These are phyloP conservation scores for Schizochytrium sp. DNA, from an alignment of 108 stramenopile genomes.

Conservation along the genomic window DNA sequence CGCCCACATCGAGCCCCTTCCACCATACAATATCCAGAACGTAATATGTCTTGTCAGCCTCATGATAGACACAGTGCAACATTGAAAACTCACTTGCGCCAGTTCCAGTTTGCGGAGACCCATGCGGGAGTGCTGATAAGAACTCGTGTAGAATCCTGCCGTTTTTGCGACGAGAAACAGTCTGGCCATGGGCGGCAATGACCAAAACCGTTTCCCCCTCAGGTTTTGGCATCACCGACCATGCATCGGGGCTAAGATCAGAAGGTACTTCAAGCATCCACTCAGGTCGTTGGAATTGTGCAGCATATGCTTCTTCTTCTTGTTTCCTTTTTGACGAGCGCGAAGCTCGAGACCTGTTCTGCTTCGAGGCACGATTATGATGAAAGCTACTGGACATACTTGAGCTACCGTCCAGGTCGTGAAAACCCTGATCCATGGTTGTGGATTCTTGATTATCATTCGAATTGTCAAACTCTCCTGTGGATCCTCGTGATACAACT, in stretches of 20 bases:
- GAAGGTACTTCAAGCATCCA: conserved; percentile 37
- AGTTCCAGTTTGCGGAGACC: neutral
- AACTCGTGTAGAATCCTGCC: conserved; percentile 21
- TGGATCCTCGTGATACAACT: neutral
- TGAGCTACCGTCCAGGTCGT: no score
- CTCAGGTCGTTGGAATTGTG: conserved; percentile 10
- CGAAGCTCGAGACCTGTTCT: neutral
- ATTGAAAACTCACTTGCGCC: neutral
- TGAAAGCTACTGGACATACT: no score
- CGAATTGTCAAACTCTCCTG: neutral
- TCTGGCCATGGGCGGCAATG: conserved; percentile 15
- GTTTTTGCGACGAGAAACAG: neutral
- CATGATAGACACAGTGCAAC: conserved; percentile 29
- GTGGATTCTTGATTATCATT: neutral
- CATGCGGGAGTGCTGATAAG: conserved; percentile 23
- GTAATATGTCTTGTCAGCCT: neutral
- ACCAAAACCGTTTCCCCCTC: conserved; percentile 7
- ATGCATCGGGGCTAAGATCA: conserved; percentile 10
- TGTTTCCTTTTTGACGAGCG: neutral
- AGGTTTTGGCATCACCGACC: conserved; percentile 35
- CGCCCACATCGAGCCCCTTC: conserved; percentile 32
- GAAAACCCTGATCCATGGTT: neutral
- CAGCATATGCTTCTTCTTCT: conserved; percentile 27
- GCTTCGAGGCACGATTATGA: neutral
- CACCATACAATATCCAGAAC: neutral